Evolutionary conservation across 2,329 filamentous ascomycete species (phyloP).

Genomic region (Microdochium nivale): DNA sequence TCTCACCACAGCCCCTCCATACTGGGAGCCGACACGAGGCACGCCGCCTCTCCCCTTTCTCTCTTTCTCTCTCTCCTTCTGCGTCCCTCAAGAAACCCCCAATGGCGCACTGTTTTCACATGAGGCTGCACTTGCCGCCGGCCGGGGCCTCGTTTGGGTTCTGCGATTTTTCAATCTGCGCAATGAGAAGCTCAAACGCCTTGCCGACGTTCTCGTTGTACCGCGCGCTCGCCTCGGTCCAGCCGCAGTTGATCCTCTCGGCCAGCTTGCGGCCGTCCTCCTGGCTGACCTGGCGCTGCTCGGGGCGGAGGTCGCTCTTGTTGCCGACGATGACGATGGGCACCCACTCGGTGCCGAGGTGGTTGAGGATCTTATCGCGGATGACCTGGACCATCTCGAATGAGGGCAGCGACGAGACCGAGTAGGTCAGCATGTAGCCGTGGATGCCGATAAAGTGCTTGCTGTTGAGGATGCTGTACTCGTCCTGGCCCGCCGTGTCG

Average conservation of each 20-base stretch:
- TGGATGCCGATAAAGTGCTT: slow-evolving; percentile 99
- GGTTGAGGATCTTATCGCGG: slow-evolving; percentile 93
- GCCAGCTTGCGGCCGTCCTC: slow-evolving; percentile 81
- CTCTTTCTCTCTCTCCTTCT: neutral
- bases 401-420: slow-evolving; percentile 85
- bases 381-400: slow-evolving; percentile 98
- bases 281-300: slow-evolving; percentile 81
- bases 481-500: slow-evolving; percentile 96
- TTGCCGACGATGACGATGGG: slow-evolving; percentile 94
- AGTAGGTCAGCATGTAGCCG: slow-evolving; percentile 97
- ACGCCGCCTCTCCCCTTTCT: neutral
- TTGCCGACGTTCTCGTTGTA: slow-evolving; percentile 91
- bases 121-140: slow-evolving; percentile 73
- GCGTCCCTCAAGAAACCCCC: neutral
- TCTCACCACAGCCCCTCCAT: neutral
- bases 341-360: slow-evolving; percentile 84
- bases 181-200: slow-evolving; percentile 90
- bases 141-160: slow-evolving; percentile 79
- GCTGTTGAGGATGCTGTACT: slow-evolving; percentile 96
- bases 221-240: slow-evolving; percentile 88
- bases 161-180: slow-evolving; percentile 88
- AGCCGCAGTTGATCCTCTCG: slow-evolving; percentile 83
- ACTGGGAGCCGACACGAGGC: too few species aligned
- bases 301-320: slow-evolving; percentile 87
- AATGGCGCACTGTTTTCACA: slow-evolving; percentile 46